Base-by-base conservation (phyloP, 169 alveolate genomes). In the Plasmodium chabaudi region DNA sequence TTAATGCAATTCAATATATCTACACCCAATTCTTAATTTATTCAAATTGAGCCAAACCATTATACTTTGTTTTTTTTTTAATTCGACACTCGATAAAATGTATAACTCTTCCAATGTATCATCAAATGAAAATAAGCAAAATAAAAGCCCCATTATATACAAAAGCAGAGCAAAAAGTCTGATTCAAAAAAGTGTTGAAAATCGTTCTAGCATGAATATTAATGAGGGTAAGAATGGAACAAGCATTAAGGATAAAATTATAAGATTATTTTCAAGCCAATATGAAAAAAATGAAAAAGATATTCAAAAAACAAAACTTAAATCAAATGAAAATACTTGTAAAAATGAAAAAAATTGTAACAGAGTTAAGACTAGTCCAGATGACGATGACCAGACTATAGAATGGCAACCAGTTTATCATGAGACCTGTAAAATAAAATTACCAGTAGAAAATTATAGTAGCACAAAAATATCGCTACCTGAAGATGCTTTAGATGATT, bases 361-460 rank as follows among this genome's bases (percentile, higher is more conserved):
- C 27, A 56, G 34, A 7, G 9, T 68, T 55, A 44, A 55, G 7
- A 42, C 39, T 15, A 15, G 19, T 60, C 9, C 44, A 23, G 17
- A 59, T 56, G 60, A 25, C 39, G 10, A 55, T 44, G 47, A 82
- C 44, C 49, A 44, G 39, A 68, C 55, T 25, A 44, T 82, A 44
- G 90, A 82, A 82, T 82, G 90, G 90, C 90, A 82, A 27, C 90
- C 90, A 27, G 90, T 82, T 44, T 82, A 82, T 69, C 86, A 60
- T 23, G 90, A 82, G 68, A 82, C 71, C n/a, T 82, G 90, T 47
- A 82, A 82, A 56, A 82, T 82, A 82, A 82, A 82, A 68, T 61
- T 82, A 47, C 90, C 90, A 0, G 90, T 82, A 46, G 90, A 82
- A 9, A 72, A 65, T 17, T 15, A 34, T 67, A 34, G 4, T 34